phyloP scores from a whole-genome alignment of 2,329 filamentous ascomycete genomes.

The Aspergillus sp. region DNA sequence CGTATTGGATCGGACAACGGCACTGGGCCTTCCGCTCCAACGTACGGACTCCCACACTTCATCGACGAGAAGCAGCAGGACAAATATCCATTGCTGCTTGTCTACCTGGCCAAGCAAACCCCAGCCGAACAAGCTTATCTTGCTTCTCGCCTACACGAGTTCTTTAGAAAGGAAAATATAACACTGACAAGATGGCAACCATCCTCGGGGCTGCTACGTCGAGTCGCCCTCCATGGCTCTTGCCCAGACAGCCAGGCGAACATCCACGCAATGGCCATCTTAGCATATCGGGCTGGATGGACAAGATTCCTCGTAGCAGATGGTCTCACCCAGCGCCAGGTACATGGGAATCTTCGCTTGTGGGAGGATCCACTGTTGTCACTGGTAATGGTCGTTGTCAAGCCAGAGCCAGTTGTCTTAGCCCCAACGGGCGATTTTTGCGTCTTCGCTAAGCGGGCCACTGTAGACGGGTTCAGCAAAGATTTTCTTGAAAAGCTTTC shows the following conservation, averaged over 20 bases:
- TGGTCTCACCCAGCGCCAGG: neutral
- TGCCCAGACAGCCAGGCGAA: neutral
- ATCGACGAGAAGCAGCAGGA: neutral
- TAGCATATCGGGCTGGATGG: constrained; percentile 7
- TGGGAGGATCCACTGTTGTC: neutral
- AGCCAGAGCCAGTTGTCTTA: neutral
- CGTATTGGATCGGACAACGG: neutral
- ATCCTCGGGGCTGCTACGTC: neutral
- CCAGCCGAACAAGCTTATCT: neutral
- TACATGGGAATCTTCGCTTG: neutral
- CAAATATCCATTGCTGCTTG: neutral
- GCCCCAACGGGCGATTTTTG: neutral
- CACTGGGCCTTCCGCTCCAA: neutral
- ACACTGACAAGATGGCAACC: neutral
- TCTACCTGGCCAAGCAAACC: neutral
- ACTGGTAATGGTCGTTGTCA: neutral
- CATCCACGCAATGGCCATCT: neutral
- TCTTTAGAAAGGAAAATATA: neutral
- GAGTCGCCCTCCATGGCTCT: neutral
- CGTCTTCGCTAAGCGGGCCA: neutral
- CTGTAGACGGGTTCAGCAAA: neutral
- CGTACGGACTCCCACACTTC: neutral
- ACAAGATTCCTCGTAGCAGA: constrained; percentile 3
- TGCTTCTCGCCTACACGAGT: neutral
- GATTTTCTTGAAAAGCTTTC: neutral